phyloP scores from a whole-genome alignment of 2,329 filamentous ascomycete genomes.

The Talaromyces sp. region DNA sequence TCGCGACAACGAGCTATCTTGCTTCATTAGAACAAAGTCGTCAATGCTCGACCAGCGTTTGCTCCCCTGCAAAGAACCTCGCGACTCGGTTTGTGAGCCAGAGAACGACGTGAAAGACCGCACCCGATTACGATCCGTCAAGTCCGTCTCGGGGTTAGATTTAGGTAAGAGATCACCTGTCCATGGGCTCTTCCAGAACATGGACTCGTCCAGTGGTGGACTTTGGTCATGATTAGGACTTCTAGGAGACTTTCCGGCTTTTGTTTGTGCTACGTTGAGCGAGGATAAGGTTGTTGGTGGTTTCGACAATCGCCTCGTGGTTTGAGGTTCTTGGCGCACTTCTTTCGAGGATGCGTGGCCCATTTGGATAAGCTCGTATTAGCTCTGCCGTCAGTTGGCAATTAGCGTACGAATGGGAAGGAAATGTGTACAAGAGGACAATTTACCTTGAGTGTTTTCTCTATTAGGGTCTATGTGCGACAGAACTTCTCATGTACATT shows the following conservation, averaged over 20 bases:
- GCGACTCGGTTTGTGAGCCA: conserved; percentile 11
- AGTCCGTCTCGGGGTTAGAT: conserved; percentile 15
- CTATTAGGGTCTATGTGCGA: background rate
- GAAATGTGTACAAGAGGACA: background rate
- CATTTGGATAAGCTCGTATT: conserved; percentile 26
- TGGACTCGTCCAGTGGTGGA: conserved; percentile 19
- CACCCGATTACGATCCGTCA: conserved; percentile 19
- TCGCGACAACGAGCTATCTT: conserved; percentile 13
- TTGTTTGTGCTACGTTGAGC: conserved; percentile 8
- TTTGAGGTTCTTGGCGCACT: conserved; percentile 32
- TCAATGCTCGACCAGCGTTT: conserved; percentile 18
- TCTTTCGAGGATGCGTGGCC: conserved; percentile 36
- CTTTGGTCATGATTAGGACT: background rate
- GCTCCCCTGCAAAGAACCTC: conserved; percentile 7
- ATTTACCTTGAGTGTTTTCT: background rate
- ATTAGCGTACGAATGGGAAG: background rate
- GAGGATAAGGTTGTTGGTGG: conserved; percentile 30
- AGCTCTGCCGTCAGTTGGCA: background rate
- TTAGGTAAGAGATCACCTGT: conserved; percentile 27
- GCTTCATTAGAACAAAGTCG: conserved; percentile 7
- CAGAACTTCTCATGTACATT: background rate
- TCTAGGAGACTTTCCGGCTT: conserved; percentile 1
- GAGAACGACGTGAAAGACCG: conserved; percentile 26
- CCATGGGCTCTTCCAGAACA: conserved; percentile 37
- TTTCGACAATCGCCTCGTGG: conserved; percentile 38